Percentiles rank a stretch among this genome's conserved stretches.
Evolutionary conservation across 108 stramenopile species (phyloP).

Genomic region (Poteriospumella lacustris): DNA sequence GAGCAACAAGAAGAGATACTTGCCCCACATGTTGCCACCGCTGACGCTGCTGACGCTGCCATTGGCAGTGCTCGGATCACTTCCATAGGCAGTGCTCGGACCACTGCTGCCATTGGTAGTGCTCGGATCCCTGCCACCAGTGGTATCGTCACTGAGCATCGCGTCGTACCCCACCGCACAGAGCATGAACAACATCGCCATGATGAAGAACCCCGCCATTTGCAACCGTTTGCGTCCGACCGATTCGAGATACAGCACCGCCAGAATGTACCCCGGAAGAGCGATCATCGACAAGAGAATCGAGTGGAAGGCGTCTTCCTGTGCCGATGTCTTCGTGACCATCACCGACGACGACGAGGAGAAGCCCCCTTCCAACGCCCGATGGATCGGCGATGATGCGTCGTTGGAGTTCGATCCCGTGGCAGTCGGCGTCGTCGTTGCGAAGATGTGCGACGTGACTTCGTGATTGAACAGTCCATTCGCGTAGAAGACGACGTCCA

Average conservation of each 20-base stretch:
- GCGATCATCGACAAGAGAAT: conserved; percentile 38
- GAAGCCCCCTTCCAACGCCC: too few relatives aligned
- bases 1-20: conserved; percentile 20
- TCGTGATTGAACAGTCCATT: conserved; percentile 38
- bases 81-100: not conserved
- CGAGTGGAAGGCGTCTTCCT: conserved; percentile 29
- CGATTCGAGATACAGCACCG: conserved; percentile 39
- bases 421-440: not conserved
- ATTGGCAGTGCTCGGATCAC: too few relatives aligned
- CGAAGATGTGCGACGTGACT: conserved; percentile 12
- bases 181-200: conserved; percentile 32
- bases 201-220: conserved; percentile 42
- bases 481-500: conserved; percentile 57
- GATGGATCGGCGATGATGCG: too few relatives aligned
- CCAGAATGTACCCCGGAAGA: conserved; percentile 53
- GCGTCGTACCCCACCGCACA: not conserved
- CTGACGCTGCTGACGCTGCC: too few relatives aligned
- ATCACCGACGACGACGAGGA: too few relatives aligned
- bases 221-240: conserved; percentile 55
- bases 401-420: conserved; percentile 15
- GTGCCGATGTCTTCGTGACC: conserved; percentile 12
- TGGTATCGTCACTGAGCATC: not conserved
- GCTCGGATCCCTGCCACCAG: too few relatives aligned
- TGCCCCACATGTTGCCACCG: not conserved
- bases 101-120: too few relatives aligned